Conservation (phyloP, 495 filamentous ascomycete genomes). For the Penicillium paradoxum region DNA sequence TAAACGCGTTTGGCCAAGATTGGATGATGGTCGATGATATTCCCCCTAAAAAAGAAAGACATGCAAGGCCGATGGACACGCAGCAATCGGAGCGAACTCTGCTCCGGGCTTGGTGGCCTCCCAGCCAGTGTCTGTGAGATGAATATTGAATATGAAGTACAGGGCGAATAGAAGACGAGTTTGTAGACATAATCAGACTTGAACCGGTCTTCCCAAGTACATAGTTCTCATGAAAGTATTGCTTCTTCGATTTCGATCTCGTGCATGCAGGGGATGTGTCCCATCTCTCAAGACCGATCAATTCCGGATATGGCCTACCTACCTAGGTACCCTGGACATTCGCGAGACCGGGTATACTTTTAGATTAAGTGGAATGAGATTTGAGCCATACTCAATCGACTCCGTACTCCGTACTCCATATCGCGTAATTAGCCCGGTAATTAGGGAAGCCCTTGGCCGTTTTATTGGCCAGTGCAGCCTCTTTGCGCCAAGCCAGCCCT, state of each 20-base stretch:
- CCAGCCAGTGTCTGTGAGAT: conserved; percentile 8
- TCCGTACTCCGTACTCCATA: too few species aligned
- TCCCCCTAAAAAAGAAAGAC: conserved; percentile 14
- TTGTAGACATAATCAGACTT: conserved; percentile 16
- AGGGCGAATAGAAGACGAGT: conserved; percentile 15
- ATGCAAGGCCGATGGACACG: conserved; percentile 7
- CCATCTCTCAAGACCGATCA: background rate
- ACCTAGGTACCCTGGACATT: too few species aligned
- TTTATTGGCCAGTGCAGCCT: too few species aligned
- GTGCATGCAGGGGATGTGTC: conserved; percentile 11
- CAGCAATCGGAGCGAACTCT: background rate
- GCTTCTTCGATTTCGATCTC: background rate
- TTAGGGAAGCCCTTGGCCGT: too few species aligned
- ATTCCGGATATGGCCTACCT: background rate
- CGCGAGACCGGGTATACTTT: too few species aligned
- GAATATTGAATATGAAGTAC: conserved; percentile 14
- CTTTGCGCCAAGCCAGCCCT: too few species aligned
- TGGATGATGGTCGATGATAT: conserved; percentile 18
- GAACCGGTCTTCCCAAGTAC: conserved; percentile 12
- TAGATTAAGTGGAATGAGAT: too few species aligned
- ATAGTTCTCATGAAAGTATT: conserved; percentile 10
- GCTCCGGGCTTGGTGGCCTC: conserved; percentile 1
- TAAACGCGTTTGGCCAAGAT: conserved; percentile 27
- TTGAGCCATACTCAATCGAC: too few species aligned
- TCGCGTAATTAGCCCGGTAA: too few species aligned